These are phyloP conservation scores for Colletotrichum lentis DNA, from an alignment of 2,329 filamentous ascomycete species.

Conservation along the genomic window DNA sequence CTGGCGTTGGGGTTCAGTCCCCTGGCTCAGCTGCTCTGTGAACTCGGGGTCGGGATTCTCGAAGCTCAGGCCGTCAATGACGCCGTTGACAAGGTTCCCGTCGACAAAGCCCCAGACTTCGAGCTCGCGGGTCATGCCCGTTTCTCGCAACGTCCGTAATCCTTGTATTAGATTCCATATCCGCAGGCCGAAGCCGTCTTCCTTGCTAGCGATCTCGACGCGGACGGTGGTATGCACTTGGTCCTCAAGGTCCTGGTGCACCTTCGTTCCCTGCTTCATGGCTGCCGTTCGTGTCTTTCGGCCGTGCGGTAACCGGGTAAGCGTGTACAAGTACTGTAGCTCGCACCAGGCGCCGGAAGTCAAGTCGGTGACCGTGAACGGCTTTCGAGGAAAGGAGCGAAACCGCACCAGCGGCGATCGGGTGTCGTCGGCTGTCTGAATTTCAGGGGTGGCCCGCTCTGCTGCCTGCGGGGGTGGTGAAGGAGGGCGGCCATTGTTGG, in stretches of 20 bases:
- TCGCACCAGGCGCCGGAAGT: constrained; percentile 95
- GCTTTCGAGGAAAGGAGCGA: constrained; percentile 77
- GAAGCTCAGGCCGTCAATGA: constrained; percentile 87
- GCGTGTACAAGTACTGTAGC: constrained; percentile 87
- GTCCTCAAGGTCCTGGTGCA: constrained; percentile 86
- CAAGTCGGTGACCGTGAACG: constrained; percentile 87
- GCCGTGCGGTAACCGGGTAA: constrained; percentile 76
- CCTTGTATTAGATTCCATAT: constrained; percentile 95
- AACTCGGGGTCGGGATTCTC: constrained; percentile 76
- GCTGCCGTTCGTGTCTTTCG: constrained; percentile 77
- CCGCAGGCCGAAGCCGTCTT: constrained; percentile 82
- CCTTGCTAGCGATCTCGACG: constrained; percentile 75
- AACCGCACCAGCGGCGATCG: constrained; percentile 77
- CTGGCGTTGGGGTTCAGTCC: constrained; percentile 47
- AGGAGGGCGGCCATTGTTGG: constrained; percentile 37
- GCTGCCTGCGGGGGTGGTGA: constrained; percentile 39
- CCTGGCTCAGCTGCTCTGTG: constrained; percentile 64
- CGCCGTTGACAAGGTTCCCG: constrained; percentile 83
- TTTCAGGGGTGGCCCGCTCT: constrained; percentile 33
- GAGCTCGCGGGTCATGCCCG: constrained; percentile 76
- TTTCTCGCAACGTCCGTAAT: constrained; percentile 74
- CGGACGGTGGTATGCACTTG: constrained; percentile 81
- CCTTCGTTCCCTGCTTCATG: constrained; percentile 82
- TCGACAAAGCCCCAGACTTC: constrained; percentile 87
- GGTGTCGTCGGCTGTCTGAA: constrained; percentile 43